Evolutionary conservation across 2,329 filamentous ascomycete species (phyloP), one percentile per base, ranked within the genome.

Genomic region (Fusarium verrucosum): DNA sequence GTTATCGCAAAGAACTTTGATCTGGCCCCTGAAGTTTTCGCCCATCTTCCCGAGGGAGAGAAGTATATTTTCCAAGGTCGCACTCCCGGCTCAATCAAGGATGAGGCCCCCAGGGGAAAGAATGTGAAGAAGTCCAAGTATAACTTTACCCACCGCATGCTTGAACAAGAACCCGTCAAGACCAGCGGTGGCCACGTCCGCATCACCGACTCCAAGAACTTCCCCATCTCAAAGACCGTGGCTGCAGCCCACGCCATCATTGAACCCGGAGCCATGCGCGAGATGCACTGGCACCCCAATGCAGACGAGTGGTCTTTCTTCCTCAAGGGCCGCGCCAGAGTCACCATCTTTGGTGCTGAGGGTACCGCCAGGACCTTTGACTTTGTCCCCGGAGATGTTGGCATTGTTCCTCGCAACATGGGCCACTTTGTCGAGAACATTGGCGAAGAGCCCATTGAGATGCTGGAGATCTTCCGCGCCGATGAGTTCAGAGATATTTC

Each of bases 301-400:
- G 89, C 89, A 13, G 91, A 93, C 70, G 90, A 93, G 75, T 94
- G 90, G 90, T 90, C 87, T 8, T 94, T 91, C 76, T 92, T 94
- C 80, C 85, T 94, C 73, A 78, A 79, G 23, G 91, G 91, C 0
- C 85, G 86, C 36, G 91, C 89, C 0, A 85, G 91, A 28, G 85
- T 92, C 14, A 93, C 90, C 14, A 85, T 94, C 65, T 94, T 93
- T 72, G 89, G 85, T 0, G 83, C 89, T 3, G 85, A 90, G 67
- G 86, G 87, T 25, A 86, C 81, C 20, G 89, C 90, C 0, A 82
- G 89, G 22, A 94, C 91, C 0, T 94, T 94, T 71, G 87, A 94
- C 78, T 94, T 91, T 75, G 78, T 84, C 7, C 84, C 89, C 2
- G 91, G 91, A 3, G 91, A 94, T 69, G 89, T 92, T 0, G 91